A percentile compares a stretch with the other conserved stretches of the same genome.
Evolutionary conservation across 345 rosid genomes (phyloP).

Genomic region (Raphanus raphanistrum): DNA sequence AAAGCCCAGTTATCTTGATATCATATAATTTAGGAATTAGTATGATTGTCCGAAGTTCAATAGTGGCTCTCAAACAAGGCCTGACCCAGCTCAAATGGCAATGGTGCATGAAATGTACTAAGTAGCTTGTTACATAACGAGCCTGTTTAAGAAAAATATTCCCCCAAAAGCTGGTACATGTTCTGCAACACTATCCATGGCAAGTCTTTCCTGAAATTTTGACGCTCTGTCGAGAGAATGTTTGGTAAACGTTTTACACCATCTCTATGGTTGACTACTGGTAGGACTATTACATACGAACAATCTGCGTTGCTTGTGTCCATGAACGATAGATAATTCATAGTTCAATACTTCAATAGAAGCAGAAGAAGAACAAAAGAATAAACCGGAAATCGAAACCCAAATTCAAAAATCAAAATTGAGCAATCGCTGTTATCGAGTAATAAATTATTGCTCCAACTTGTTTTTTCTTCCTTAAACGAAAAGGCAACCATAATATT

Average conservation of each 20-base stretch:
- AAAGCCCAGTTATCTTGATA: neutral
- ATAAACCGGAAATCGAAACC: neutral
- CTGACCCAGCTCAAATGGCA: neutral
- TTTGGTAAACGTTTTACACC: neutral
- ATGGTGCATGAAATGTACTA: neutral
- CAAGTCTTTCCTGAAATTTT: neutral
- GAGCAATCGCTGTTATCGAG: neutral
- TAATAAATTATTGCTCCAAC: neutral
- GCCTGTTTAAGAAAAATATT: neutral
- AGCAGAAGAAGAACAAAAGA: neutral
- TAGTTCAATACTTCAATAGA: neutral
- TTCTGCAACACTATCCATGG: neutral
- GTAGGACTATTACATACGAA: neutral
- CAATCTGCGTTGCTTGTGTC: neutral
- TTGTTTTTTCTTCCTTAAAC: neutral
- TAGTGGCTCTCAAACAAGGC: neutral
- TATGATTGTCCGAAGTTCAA: neutral
- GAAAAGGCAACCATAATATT: neutral
- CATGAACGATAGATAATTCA: neutral
- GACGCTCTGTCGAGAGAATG: neutral
- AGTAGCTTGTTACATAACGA: neutral
- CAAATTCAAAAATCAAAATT: neutral
- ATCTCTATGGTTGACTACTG: neutral
- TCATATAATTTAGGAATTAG: neutral
- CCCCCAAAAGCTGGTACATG: neutral